Base-by-base conservation (phyloP, 495 filamentous ascomycete species). In the Xylaria nigripes region DNA sequence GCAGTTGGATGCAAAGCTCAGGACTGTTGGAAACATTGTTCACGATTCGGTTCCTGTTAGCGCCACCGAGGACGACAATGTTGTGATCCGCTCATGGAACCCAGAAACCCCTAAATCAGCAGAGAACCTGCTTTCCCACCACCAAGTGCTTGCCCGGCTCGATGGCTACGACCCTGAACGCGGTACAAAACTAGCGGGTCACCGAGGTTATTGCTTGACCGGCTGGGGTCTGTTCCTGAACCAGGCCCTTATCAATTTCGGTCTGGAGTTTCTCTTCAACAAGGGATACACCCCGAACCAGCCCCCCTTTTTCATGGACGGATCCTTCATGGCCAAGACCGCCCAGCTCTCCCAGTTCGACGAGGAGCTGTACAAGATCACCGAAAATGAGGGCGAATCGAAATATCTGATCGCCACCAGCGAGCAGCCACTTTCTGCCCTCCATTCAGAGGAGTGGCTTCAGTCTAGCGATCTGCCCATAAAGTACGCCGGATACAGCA, bases 321-420 rank as follows among this genome's bases (percentile, higher is more conserved):
- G 84, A 71, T 87, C 95, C 36, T 84, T 87, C 68, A 97, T 97
- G 94, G 93, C 90, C n/a, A 96, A 96, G 75, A 98, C 93, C 1
- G 93, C 93, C 3, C 94, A 98, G 72, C 82, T 98, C 16, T 89
- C 92, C 64, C 87, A 97, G 59, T 98, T 97, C 63, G 93, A 97
- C 60, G 93, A 98, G 68, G 90, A 97, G 64, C 70, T 97, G 36
- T 98, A 98, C 74, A 97, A 98, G 72, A 92, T 98, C 45, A 81
- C 89, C 6, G 87, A 90, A 54, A 85, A 87, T 55, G 87, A 89
- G 52, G 86, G 88, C 56, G 88, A 94, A 42, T 80, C 87, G 46
- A 97, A 98, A 70, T 98, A 97, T 63, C 80, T 97, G 15, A 98
- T 98, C 69, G 93, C 94, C 10, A 98, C 93, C 58, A 93, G 88